These are phyloP conservation scores for Arxiozyma heterogenica DNA, from an alignment of 1,139 yeast genomes.

Conservation along the genomic window DNA sequence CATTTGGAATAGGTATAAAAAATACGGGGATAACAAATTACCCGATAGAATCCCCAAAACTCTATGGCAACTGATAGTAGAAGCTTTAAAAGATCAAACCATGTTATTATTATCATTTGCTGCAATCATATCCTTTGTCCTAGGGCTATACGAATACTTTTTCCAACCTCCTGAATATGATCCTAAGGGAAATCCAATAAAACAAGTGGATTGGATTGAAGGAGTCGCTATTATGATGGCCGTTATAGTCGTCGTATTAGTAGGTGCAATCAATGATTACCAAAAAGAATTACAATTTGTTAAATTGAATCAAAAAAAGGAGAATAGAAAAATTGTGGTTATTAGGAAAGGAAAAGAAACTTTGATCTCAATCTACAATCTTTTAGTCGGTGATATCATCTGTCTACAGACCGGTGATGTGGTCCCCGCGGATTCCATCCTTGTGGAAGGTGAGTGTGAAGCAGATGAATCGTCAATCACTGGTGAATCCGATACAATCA, in stretches of 20 bases:
- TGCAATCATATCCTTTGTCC: slow-evolving; percentile 77
- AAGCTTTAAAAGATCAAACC: slow-evolving; percentile 87
- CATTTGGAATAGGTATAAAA: slow-evolving; percentile 30
- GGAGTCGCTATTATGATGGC: slow-evolving; percentile 97
- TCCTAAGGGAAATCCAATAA: slow-evolving; percentile 62
- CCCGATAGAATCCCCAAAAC: slow-evolving; percentile 65
- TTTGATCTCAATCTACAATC: slow-evolving; percentile 62
- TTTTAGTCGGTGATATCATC: slow-evolving; percentile 79
- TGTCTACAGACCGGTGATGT: slow-evolving; percentile 89
- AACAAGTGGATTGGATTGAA: slow-evolving; percentile 94
- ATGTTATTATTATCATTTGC: slow-evolving; percentile 75
- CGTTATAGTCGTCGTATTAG: slow-evolving; percentile 78
- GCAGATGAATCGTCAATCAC: slow-evolving; percentile 91
- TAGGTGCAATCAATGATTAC: slow-evolving; percentile 91
- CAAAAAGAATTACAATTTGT: slow-evolving; percentile 94
- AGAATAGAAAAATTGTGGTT: slow-evolving; percentile 72
- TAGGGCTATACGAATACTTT: slow-evolving; percentile 87
- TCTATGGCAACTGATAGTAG: slow-evolving; percentile 59
- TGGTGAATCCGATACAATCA: slow-evolving; percentile 83
- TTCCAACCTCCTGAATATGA: slow-evolving; percentile 75
- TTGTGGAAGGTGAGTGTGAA: slow-evolving; percentile 67
- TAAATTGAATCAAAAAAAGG: slow-evolving; percentile 75
- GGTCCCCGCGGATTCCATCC: slow-evolving; percentile 77
- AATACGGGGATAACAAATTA: slow-evolving; percentile 59
- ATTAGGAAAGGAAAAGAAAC: slow-evolving; percentile 62